A percentile compares a stretch with the other conserved stretches of the same genome.
Conservation (phyloP, 2,329 filamentous ascomycete genomes). For the Microcyclosporella mali region DNA sequence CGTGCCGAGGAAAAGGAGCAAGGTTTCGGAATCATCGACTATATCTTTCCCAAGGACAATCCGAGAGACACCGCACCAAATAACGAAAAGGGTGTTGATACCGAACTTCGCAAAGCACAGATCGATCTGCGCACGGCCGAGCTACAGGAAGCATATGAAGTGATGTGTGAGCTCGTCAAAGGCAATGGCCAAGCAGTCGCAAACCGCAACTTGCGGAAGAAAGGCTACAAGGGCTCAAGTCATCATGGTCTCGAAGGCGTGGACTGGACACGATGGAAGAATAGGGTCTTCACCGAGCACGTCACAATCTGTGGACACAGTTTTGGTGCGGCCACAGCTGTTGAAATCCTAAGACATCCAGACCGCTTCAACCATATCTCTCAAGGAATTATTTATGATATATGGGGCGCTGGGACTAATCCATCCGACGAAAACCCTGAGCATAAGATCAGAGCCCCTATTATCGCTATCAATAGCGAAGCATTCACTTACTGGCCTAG, state of each 20-base stretch:
- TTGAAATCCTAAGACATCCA: slow-evolving; percentile 53
- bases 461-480: slow-evolving; percentile 61
- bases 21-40: slow-evolving; percentile 40
- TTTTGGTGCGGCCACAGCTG: slow-evolving; percentile 59
- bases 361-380: slow-evolving; percentile 53
- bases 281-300: slow-evolving; percentile 49
- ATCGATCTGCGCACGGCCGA: slow-evolving; percentile 59
- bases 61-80: slow-evolving; percentile 44
- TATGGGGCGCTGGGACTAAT: slow-evolving; percentile 52
- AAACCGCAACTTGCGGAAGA: slow-evolving; percentile 49
- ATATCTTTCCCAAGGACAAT: slow-evolving; percentile 55
- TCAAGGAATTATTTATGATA: slow-evolving; percentile 61
- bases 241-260: slow-evolving; percentile 53
- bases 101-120: slow-evolving; percentile 54
- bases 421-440: slow-evolving; percentile 36
- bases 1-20: slow-evolving; percentile 17
- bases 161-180: slow-evolving; percentile 50
- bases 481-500: slow-evolving; percentile 65
- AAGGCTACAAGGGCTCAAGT: slow-evolving; percentile 54
- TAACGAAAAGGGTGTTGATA: slow-evolving; percentile 56
- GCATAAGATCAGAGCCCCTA: slow-evolving; percentile 47
- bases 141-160: slow-evolving; percentile 56
- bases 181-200: slow-evolving; percentile 50
- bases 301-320: slow-evolving; percentile 61
- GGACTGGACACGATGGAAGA: slow-evolving; percentile 53